Evolutionary conservation across 805 yeast genomes (phyloP).

Genomic region (Lipomyces spencermartinsiae): DNA sequence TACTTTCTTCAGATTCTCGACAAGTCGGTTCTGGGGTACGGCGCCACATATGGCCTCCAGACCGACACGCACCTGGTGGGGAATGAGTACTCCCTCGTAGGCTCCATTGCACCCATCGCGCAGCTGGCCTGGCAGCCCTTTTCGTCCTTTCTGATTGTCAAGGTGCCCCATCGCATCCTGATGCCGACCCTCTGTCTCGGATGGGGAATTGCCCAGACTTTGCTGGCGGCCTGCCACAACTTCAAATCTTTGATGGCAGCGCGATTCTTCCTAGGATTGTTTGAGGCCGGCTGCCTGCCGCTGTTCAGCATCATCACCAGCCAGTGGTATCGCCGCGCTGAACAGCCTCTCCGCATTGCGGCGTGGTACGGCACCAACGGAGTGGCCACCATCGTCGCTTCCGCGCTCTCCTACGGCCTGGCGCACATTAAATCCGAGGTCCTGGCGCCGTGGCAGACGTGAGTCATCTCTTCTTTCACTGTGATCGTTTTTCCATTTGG

Average conservation of each 20-base stretch:
- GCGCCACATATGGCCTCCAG: slow-evolving; percentile 40
- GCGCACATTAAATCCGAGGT: slow-evolving; percentile 19
- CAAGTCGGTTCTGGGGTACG: slow-evolving; percentile 6
- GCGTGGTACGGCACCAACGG: slow-evolving; percentile 47
- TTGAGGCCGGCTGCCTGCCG: slow-evolving; percentile 58
- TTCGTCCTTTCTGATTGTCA: slow-evolving; percentile 45
- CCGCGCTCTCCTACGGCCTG: slow-evolving; percentile 26
- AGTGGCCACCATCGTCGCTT: slow-evolving; percentile 38
- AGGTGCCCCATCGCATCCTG: slow-evolving; percentile 45
- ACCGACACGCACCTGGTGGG: slow-evolving; percentile 50
- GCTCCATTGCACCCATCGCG: slow-evolving; percentile 55
- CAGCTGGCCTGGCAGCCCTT: slow-evolving; percentile 55
- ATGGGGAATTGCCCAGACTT: slow-evolving; percentile 55
- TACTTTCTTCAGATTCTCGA: slow-evolving; percentile 10
- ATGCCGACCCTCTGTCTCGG: slow-evolving; percentile 44
- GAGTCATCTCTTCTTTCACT: slow-evolving; percentile 2
- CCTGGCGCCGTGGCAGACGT: slow-evolving; percentile 25
- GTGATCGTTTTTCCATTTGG: neutral
- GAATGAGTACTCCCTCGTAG: slow-evolving; percentile 53
- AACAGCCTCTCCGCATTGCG: slow-evolving; percentile 60
- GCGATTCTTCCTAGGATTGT: slow-evolving; percentile 54
- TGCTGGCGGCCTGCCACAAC: slow-evolving; percentile 52
- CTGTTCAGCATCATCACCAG: slow-evolving; percentile 64
- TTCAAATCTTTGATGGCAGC: slow-evolving; percentile 54
- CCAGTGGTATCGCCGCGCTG: slow-evolving; percentile 60